Base-by-base conservation (phyloP, 2,329 filamentous ascomycete genomes). In the Lomentospora prolificans region DNA sequence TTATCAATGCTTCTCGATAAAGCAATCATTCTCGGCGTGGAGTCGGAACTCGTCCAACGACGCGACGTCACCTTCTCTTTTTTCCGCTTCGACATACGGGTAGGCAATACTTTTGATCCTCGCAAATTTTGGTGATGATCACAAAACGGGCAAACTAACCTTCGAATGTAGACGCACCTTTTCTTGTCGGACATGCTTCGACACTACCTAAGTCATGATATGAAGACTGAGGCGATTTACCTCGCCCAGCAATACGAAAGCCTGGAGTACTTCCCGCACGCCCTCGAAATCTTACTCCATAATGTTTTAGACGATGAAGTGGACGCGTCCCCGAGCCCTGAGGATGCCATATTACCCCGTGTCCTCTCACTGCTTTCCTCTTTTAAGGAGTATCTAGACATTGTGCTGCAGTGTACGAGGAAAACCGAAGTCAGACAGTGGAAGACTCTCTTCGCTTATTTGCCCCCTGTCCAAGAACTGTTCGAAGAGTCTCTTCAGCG, bases 361-460 rank as follows among this genome's bases (percentile, higher is more conserved):
- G 82, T 85, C 2, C 67, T 85, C 22, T 85, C 81, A 0, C 75
- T 85, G 7, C 67, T 85, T 57, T 87, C 87, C 0, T 89, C 85
- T 1, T 87, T 90, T 69, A 86, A 85, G 56, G 83, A 90, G 57
- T 99, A 96, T 65, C 83, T 97, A 14, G 92, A 97, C 64, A 94
- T 97, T 57, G 86, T 99, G 24, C 87, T 99, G 19, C 94, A 95
- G 70, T 99, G 94, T 71, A 96, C 94, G 1, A 86, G 94, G 55
- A 99, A 99, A 71, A 99, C 94, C 0, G 94, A 99, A 66, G 84
- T 96, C 6, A 84, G 92, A 39, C 95, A 90, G 56, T 99, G 94
- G 94, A 85, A 87, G 58, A 96, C 94, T 0, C 77, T 99, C 1
- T 99, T 99, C 68, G 84, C 85, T 3, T 90, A 96, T 64, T 77